Percentiles rank a stretch among this genome's conserved stretches.
Evolutionary conservation across 2,329 filamentous ascomycete species (phyloP).

Genomic region (Xylariaceae sp.): DNA sequence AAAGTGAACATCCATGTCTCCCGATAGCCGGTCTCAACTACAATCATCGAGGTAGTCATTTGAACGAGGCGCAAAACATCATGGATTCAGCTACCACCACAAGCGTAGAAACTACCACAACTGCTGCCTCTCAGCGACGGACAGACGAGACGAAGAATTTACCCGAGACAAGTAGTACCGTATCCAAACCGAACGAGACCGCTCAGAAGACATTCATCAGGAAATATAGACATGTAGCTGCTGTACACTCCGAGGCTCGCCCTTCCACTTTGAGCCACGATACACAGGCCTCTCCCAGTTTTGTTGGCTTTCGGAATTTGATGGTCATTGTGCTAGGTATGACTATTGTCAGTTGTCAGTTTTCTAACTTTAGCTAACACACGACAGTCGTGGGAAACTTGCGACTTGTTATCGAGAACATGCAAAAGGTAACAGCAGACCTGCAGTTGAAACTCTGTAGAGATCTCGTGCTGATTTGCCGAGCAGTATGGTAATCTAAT

Average conservation of each 20-base stretch:
- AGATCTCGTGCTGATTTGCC: constrained; percentile 22
- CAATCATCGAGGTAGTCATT: background rate
- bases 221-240: constrained; percentile 92
- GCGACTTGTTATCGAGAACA: constrained; percentile 94
- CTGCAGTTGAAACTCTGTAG: constrained; percentile 17
- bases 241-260: constrained; percentile 75
- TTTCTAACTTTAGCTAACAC: constrained; percentile 18
- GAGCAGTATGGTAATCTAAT: constrained; percentile 90
- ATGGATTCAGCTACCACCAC: constrained; percentile 54
- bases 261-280: constrained; percentile 90
- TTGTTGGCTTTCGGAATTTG: constrained; percentile 91
- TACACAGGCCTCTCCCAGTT: constrained; percentile 75
- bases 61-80: background rate
- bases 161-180: background rate
- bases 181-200: constrained; percentile 34
- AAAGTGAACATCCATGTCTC: constrained; percentile 2
- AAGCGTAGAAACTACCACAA: constrained; percentile 40
- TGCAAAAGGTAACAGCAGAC: constrained; percentile 74
- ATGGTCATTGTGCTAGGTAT: constrained; percentile 91
- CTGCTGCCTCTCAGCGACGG: constrained; percentile 34
- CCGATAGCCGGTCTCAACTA: background rate
- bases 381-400: constrained; percentile 87
- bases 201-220: constrained; percentile 50
- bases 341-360: constrained; percentile 32
- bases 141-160: constrained; percentile 22